These are phyloP conservation scores for Chaetomium tenue DNA, from an alignment of 495 filamentous ascomycete species.

Conservation along the genomic window DNA sequence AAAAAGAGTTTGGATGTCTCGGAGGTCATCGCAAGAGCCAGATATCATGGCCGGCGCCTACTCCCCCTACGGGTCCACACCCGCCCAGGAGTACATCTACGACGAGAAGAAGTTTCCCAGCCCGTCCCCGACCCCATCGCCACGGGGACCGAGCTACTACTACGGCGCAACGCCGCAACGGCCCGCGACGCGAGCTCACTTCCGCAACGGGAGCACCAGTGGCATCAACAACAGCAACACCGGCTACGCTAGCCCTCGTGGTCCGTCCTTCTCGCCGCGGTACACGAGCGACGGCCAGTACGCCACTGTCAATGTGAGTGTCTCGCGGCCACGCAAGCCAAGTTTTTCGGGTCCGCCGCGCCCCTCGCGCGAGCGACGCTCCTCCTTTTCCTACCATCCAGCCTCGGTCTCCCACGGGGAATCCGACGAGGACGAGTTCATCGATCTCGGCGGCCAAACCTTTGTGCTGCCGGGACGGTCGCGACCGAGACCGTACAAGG, in stretches of 20 bases:
- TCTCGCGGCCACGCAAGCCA: conserved; percentile 46
- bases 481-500: conserved; percentile 41
- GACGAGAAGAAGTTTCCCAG: conserved; percentile 44
- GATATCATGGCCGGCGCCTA: conserved; percentile 48
- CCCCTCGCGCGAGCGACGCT: conserved; percentile 49
- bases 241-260: conserved; percentile 38
- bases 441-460: conserved; percentile 51
- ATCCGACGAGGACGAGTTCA: conserved; percentile 60
- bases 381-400: conserved; percentile 54
- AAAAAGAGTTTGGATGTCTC: conserved; percentile 33
- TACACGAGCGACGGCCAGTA: conserved; percentile 57
- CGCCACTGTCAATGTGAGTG: conserved; percentile 58
- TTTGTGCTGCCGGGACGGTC: conserved; percentile 49
- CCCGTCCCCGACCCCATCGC: conserved; percentile 53
- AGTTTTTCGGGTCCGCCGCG: conserved; percentile 46
- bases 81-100: conserved; percentile 40
- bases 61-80: conserved; percentile 49
- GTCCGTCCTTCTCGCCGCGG: conserved; percentile 48
- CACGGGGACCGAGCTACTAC: conserved; percentile 47
- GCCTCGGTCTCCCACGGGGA: conserved; percentile 53
- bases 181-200: conserved; percentile 49
- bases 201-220: conserved; percentile 42
- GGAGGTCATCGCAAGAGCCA: conserved; percentile 37
- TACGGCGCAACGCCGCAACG: conserved; percentile 46
- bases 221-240: conserved; percentile 20